phyloP scores from a whole-genome alignment of 2,329 filamentous ascomycete species.

The Dendryphion nanum region DNA sequence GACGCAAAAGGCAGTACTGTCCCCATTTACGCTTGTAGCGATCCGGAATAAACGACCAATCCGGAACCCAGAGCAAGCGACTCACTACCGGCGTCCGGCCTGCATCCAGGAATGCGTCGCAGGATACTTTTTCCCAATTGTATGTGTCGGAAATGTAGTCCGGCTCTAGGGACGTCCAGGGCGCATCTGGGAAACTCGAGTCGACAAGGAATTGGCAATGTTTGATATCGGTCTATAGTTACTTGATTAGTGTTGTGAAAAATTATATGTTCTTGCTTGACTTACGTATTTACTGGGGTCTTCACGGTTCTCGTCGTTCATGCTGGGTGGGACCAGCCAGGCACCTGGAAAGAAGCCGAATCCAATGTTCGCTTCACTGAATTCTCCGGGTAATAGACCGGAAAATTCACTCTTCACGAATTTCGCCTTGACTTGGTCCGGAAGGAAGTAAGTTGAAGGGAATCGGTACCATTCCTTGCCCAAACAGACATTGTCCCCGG shows the following conservation, averaged over 20 bases:
- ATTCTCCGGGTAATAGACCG: conserved; percentile 87
- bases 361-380: conserved; percentile 68
- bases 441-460: conserved; percentile 88
- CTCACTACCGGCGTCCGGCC: conserved; percentile 70
- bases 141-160: conserved; percentile 71
- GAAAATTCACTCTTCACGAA: conserved; percentile 90
- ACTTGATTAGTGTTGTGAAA: conserved; percentile 11
- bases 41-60: conserved; percentile 66
- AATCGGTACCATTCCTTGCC: conserved; percentile 99
- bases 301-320: conserved; percentile 91
- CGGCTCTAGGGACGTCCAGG: conserved; percentile 69
- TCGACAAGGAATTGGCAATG: conserved; percentile 85
- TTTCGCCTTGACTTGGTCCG: conserved; percentile 77
- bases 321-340: conserved; percentile 75
- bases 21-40: conserved; percentile 77
- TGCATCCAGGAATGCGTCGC: conserved; percentile 78
- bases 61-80: conserved; percentile 79
- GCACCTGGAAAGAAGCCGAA: conserved; percentile 80
- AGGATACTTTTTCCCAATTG: conserved; percentile 77
- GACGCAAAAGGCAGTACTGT: conserved; percentile 72
- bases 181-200: conserved; percentile 67
- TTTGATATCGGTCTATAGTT: conserved; percentile 61
- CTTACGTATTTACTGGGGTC: conserved; percentile 82
- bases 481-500: conserved; percentile 75
- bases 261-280: conserved; percentile 2